Evolutionary conservation across 1,139 yeast species (phyloP).

Genomic region (Candida sojae): DNA sequence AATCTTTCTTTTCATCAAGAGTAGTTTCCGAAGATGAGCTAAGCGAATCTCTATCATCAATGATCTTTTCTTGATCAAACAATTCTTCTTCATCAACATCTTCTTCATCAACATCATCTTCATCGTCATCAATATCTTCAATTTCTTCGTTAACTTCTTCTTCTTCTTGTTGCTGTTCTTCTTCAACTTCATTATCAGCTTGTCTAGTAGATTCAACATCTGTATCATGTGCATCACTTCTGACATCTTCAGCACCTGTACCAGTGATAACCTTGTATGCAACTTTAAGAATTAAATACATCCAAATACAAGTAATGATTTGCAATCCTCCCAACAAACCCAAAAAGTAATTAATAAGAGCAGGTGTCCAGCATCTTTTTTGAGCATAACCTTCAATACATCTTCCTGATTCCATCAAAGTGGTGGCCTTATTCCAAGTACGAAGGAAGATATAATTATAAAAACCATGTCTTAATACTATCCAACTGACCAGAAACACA

Average conservation of each 20-base stretch:
- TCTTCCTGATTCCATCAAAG: constrained; percentile 38
- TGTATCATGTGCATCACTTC: constrained; percentile 62
- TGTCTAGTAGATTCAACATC: constrained; percentile 26
- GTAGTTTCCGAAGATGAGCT: constrained; percentile 13
- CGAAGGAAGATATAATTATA: constrained; percentile 69
- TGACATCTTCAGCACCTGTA: constrained; percentile 75
- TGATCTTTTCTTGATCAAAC: constrained; percentile 5
- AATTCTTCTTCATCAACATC: constrained; percentile 4
- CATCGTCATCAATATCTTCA: constrained; percentile 2
- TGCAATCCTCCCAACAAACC: constrained; percentile 67
- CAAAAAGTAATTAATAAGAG: constrained; percentile 52
- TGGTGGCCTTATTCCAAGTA: constrained; percentile 36
- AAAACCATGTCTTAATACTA: constrained; percentile 69
- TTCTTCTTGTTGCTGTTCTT: constrained; percentile 5
- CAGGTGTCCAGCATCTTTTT: constrained; percentile 61
- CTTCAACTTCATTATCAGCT: constrained; percentile 15
- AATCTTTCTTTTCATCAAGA: constrained; percentile 11
- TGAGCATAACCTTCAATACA: constrained; percentile 33
- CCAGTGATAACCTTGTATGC: constrained; percentile 73
- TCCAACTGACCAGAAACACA: constrained; percentile 69
- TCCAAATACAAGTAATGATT: constrained; percentile 69
- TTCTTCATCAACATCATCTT: constrained; percentile 4
- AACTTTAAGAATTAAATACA: constrained; percentile 69
- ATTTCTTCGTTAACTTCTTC: not conserved
- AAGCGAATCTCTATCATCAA: constrained; percentile 7